phyloP scores from a whole-genome alignment of 345 rosid genomes.

The Corchorus olitorius region DNA sequence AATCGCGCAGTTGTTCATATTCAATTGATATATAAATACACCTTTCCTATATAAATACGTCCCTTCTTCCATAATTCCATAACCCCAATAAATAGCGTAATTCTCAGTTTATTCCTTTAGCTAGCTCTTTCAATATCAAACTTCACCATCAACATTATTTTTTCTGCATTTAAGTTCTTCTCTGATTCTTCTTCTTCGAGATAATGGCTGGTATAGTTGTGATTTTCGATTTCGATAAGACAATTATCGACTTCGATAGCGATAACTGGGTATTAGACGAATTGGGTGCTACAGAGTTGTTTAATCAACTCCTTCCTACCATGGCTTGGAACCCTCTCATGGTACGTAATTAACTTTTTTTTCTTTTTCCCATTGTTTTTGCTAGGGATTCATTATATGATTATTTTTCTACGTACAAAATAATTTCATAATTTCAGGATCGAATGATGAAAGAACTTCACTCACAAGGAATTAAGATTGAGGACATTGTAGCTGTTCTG shows the following conservation, averaged over 20 bases:
- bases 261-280: constrained; percentile 83
- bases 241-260: constrained; percentile 80
- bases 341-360: constrained; percentile 53
- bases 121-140: no score
- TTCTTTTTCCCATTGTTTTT: not conserved
- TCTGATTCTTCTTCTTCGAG: not conserved
- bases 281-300: constrained; percentile 69
- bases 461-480: constrained; percentile 51
- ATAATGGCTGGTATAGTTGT: constrained; percentile 46
- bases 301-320: constrained; percentile 79
- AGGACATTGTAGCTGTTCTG: constrained; percentile 55
- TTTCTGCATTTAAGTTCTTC: not conserved
- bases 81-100: not conserved
- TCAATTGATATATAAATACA: not conserved
- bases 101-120: not conserved
- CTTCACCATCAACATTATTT: not conserved
- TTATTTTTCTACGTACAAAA: not conserved
- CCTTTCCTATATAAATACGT: not conserved
- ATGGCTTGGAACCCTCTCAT: constrained; percentile 91
- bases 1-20: not conserved
- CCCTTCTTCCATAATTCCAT: not conserved
- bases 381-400: not conserved
- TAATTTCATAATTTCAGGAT: constrained; percentile 53
- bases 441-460: constrained; percentile 80
- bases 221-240: constrained; percentile 84